phyloP scores from a whole-genome alignment of 148 eudicot species.

The Rhododendron ferrugineum region DNA sequence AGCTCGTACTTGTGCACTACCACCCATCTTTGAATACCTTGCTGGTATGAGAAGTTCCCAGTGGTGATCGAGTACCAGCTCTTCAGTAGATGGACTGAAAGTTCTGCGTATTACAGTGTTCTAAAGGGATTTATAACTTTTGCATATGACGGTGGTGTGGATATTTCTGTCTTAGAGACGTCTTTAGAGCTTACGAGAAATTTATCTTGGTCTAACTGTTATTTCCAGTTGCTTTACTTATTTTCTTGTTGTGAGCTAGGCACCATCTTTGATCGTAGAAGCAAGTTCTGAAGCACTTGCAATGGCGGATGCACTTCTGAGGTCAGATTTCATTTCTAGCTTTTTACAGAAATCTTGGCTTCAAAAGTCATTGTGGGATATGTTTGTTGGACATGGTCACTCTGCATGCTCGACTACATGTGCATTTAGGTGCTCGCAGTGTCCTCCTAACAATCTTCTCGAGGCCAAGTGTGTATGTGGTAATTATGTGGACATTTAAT shows the following conservation, averaged over 20 bases:
- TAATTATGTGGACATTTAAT: background rate
- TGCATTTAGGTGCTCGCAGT: background rate
- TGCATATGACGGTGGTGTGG: background rate
- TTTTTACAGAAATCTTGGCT: background rate
- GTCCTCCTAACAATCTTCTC: slow-evolving; percentile 2
- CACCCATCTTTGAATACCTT: background rate
- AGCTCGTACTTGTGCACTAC: background rate
- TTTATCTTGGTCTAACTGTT: slow-evolving; percentile 6
- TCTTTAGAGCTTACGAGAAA: background rate
- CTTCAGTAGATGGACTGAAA: background rate
- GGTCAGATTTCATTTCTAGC: slow-evolving; percentile 35
- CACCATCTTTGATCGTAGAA: slow-evolving; percentile 74
- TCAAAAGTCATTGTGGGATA: background rate
- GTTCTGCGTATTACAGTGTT: background rate
- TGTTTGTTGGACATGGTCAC: background rate
- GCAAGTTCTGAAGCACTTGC: slow-evolving; percentile 76
- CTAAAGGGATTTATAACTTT: background rate
- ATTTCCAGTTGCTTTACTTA: background rate
- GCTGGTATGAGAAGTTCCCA: background rate
- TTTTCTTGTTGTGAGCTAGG: slow-evolving; percentile 36
- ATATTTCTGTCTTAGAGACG: background rate
- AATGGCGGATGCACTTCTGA: slow-evolving; percentile 72
- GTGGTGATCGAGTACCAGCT: background rate
- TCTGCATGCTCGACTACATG: background rate
- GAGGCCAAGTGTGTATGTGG: background rate